Percentiles rank a stretch among this genome's conserved stretches.
phyloP scores from a whole-genome alignment of 2,329 filamentous ascomycete species.

The Cercospora sesami region DNA sequence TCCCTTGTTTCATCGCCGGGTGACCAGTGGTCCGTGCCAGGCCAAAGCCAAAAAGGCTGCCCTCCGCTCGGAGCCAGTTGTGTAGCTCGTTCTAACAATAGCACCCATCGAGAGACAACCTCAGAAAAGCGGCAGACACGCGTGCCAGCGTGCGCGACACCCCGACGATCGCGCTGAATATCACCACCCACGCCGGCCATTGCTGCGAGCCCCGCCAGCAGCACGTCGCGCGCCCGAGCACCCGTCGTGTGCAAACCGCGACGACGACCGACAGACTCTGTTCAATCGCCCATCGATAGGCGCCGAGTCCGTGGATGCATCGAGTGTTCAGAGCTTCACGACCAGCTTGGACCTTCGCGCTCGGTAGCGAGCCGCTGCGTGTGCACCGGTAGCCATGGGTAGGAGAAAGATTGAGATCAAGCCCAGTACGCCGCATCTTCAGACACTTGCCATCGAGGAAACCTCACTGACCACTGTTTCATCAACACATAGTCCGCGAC shows the following conservation, averaged over 20 bases:
- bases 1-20: neutral
- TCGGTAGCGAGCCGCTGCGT: conserved; percentile 15
- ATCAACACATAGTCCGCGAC: conserved; percentile 25
- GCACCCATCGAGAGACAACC: neutral
- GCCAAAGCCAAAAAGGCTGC: neutral
- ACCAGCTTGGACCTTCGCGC: conserved; percentile 7
- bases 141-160: neutral
- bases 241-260: neutral
- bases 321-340: neutral
- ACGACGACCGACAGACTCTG: neutral
- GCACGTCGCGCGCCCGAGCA: neutral
- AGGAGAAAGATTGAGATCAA: conserved; percentile 99
- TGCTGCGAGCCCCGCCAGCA: neutral
- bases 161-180: neutral
- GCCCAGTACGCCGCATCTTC: conserved; percentile 43
- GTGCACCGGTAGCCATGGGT: conserved; percentile 64
- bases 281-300: neutral
- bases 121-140: neutral
- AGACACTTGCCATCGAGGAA: neutral
- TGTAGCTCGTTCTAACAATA: conserved; percentile 10
- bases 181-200: neutral
- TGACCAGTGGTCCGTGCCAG: neutral
- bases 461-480: neutral
- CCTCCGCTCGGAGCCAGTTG: neutral
- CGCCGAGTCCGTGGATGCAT: conserved; percentile 8